These are phyloP conservation scores for Arabidopsis lyrata DNA, from an alignment of 441 rosid species.

Conservation along the genomic window DNA sequence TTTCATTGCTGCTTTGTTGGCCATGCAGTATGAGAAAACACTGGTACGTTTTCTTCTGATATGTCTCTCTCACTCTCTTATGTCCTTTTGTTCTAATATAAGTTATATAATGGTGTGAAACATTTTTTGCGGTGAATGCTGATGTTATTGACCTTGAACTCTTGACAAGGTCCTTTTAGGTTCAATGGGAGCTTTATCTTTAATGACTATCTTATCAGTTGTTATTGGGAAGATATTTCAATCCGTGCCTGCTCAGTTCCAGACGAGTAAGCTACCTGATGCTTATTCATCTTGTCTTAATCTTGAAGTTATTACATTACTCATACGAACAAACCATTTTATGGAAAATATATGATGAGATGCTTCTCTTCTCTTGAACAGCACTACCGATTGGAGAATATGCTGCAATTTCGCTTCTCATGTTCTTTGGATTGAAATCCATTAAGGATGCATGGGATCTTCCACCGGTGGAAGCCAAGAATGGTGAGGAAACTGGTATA, in stretches of 20 bases:
- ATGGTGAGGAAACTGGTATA: slow-evolving; percentile 59
- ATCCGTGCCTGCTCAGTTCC: slow-evolving; percentile 29
- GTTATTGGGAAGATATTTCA: slow-evolving; percentile 48
- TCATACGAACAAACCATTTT: neutral
- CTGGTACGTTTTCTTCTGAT: slow-evolving; percentile 69
- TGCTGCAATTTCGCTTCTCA: slow-evolving; percentile 85
- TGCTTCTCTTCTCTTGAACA: slow-evolving; percentile 48
- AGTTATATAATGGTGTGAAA: too few relatives aligned
- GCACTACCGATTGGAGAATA: slow-evolving; percentile 97
- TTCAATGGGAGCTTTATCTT: slow-evolving; percentile 95
- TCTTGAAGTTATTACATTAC: neutral
- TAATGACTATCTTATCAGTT: slow-evolving; percentile 70
- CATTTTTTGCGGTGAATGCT: neutral
- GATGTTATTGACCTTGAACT: slow-evolving; percentile 41
- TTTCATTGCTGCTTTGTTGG: slow-evolving; percentile 94
- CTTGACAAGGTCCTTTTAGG: slow-evolving; percentile 91
- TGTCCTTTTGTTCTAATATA: neutral
- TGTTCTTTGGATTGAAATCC: slow-evolving; percentile 95
- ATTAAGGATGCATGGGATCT: slow-evolving; percentile 97
- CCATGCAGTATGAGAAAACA: slow-evolving; percentile 96
- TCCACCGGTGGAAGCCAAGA: slow-evolving; percentile 65
- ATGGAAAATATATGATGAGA: slow-evolving; percentile 27
- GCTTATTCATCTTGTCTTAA: neutral
- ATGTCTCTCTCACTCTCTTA: slow-evolving; percentile 11
- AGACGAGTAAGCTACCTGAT: slow-evolving; percentile 8